Conservation (phyloP, 2,329 filamentous ascomycete genomes). For the Mariannaea elegans region DNA sequence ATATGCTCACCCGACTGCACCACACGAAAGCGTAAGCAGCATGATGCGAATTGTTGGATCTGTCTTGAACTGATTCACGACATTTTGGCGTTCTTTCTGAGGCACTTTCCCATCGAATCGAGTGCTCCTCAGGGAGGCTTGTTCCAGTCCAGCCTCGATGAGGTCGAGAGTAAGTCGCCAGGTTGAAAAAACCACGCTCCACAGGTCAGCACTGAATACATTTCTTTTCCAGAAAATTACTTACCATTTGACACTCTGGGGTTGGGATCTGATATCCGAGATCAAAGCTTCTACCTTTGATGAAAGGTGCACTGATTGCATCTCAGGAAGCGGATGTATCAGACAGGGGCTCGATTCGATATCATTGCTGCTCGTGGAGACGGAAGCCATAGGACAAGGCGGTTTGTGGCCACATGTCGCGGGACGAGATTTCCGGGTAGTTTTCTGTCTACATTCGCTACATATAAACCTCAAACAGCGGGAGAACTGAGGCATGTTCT, state of each 20-base stretch:
- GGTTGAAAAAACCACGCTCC: slow-evolving; percentile 62
- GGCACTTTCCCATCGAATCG: slow-evolving; percentile 59
- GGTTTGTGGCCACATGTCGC: slow-evolving; percentile 39
- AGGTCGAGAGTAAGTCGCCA: slow-evolving; percentile 60
- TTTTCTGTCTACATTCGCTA: slow-evolving; percentile 36
- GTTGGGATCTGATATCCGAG: slow-evolving; percentile 40
- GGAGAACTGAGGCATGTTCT: slow-evolving; percentile 37
- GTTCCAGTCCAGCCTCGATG: slow-evolving; percentile 50
- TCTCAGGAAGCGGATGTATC: background rate
- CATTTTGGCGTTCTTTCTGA: slow-evolving; percentile 50
- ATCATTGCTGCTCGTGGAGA: slow-evolving; percentile 34
- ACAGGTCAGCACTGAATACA: no score
- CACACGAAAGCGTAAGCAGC: slow-evolving; percentile 60
- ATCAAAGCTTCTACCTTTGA: slow-evolving; percentile 49
- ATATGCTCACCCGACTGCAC: slow-evolving; percentile 56
- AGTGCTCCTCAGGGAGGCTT: slow-evolving; percentile 45
- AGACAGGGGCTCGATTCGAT: slow-evolving; percentile 32
- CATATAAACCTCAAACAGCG: slow-evolving; percentile 47
- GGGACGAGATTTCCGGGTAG: rapidly evolving
- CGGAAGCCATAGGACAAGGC: slow-evolving; percentile 30
- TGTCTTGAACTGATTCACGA: slow-evolving; percentile 51
- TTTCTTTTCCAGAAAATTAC: no score
- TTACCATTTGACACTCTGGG: slow-evolving; percentile 47
- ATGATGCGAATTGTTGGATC: slow-evolving; percentile 52
- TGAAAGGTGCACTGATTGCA: slow-evolving; percentile 20